Evolutionary conservation across 371 early-diverging fungal genomes (phyloP).

Genomic region (Actinomucor elegans): DNA sequence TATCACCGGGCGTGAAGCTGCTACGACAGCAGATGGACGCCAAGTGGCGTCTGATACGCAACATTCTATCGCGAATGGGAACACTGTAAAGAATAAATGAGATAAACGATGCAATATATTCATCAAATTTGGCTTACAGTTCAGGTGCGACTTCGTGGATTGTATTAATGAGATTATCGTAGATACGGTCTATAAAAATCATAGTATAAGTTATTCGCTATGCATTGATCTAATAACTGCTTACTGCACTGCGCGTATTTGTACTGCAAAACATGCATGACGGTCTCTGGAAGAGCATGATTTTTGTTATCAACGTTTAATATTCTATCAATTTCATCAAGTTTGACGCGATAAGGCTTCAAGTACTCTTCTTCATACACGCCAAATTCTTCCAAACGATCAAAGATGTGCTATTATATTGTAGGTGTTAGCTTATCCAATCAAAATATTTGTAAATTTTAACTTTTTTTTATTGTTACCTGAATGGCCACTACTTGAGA

Average conservation of each 20-base stretch:
- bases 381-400: conserved; percentile 66
- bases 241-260: conserved; percentile 47
- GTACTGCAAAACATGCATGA: conserved; percentile 33
- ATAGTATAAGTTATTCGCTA: background rate
- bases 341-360: conserved; percentile 33
- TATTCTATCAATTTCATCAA: conserved; percentile 41
- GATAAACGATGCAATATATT: background rate
- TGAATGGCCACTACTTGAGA: conserved; percentile 77
- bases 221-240: background rate
- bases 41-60: conserved; percentile 65
- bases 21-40: conserved; percentile 47
- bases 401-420: conserved; percentile 67
- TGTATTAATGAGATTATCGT: conserved; percentile 30
- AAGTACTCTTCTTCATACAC: conserved; percentile 59
- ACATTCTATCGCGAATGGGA: conserved; percentile 64
- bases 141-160: conserved; percentile 46
- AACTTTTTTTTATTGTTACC: conserved; percentile 37
- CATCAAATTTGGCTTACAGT: conserved; percentile 25
- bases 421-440: background rate
- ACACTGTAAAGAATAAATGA: conserved; percentile 27
- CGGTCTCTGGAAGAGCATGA: conserved; percentile 22
- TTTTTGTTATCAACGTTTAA: conserved; percentile 30
- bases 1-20: conserved; percentile 36
- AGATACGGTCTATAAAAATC: conserved; percentile 25
- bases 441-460: background rate